Evolutionary conservation across 1,284 basidiomycete genomes (phyloP).

Genomic region (Ustilago curta): DNA sequence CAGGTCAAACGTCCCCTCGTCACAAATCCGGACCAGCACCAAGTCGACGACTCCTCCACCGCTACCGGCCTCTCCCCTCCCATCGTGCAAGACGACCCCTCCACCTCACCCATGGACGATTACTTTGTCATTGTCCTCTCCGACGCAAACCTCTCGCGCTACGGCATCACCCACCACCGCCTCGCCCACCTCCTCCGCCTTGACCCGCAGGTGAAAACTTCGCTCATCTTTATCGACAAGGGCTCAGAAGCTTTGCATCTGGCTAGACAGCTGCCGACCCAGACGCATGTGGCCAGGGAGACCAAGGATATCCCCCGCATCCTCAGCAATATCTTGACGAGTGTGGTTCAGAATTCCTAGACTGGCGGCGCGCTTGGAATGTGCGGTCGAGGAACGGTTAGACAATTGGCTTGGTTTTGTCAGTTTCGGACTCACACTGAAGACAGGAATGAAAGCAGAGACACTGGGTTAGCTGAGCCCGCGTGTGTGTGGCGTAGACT

Average conservation of each 20-base stretch:
- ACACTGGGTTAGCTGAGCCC: no score
- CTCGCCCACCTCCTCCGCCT: conserved; percentile 54
- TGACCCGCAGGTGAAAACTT: conserved; percentile 63
- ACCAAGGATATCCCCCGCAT: conserved; percentile 63
- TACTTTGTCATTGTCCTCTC: conserved; percentile 70
- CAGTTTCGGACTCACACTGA: background rate
- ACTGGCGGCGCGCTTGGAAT: background rate
- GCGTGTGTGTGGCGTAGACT: background rate
- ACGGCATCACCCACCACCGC: conserved; percentile 64
- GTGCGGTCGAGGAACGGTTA: background rate
- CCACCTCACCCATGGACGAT: conserved; percentile 64
- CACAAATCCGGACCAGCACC: background rate
- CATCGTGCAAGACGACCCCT: conserved; percentile 29
- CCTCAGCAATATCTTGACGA: conserved; percentile 61
- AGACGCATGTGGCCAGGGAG: conserved; percentile 60
- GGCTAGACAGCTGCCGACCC: conserved; percentile 57
- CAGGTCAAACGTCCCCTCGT: conserved; percentile 42
- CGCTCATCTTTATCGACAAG: conserved; percentile 66
- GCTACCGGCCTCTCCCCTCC: conserved; percentile 24
- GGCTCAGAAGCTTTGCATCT: conserved; percentile 54
- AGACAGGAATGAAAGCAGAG: background rate
- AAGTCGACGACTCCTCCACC: conserved; percentile 16
- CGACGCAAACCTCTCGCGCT: conserved; percentile 69
- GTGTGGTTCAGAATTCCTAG: conserved; percentile 52
- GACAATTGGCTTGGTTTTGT: conserved; percentile 1